Conservation (phyloP, 306 rosid species). For the Vicia sativa region DNA sequence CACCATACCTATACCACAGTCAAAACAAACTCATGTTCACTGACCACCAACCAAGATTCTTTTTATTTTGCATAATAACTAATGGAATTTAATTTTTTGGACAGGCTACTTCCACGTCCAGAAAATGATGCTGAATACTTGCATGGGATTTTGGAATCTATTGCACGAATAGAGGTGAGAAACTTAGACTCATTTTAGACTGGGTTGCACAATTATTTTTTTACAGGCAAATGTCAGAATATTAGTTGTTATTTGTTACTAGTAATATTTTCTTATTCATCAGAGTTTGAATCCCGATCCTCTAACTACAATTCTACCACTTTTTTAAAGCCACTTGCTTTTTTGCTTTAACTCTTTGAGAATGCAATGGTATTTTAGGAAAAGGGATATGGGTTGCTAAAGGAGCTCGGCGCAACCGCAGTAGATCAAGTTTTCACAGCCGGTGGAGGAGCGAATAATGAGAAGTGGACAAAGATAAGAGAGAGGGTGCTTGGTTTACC, state of each 20-base stretch:
- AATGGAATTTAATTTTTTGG: constrained; percentile 31
- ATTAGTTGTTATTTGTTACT: not conserved
- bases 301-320: not conserved
- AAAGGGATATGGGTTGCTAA: constrained; percentile 68
- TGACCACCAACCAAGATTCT: not conserved
- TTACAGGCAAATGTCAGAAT: not conserved
- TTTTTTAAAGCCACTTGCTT: not conserved
- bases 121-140: constrained; percentile 69
- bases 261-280: not conserved
- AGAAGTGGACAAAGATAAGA: constrained; percentile 76
- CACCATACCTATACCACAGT: constrained; percentile 1
- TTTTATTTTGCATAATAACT: constrained; percentile 8
- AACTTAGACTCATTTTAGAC: not conserved
- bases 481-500: constrained; percentile 85
- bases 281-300: not conserved
- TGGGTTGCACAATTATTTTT: not conserved
- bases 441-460: constrained; percentile 82
- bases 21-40: constrained; percentile 18
- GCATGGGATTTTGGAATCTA: constrained; percentile 91
- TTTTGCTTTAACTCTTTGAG: not conserved
- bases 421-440: constrained; percentile 81
- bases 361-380: constrained; percentile 50
- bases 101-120: constrained; percentile 87
- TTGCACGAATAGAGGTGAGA: constrained; percentile 89
- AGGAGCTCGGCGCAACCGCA: constrained; percentile 77